Percentiles rank a stretch among this genome's conserved stretches.
Evolutionary conservation across 441 rosid species (phyloP).

Genomic region (Corymbia calophylla): DNA sequence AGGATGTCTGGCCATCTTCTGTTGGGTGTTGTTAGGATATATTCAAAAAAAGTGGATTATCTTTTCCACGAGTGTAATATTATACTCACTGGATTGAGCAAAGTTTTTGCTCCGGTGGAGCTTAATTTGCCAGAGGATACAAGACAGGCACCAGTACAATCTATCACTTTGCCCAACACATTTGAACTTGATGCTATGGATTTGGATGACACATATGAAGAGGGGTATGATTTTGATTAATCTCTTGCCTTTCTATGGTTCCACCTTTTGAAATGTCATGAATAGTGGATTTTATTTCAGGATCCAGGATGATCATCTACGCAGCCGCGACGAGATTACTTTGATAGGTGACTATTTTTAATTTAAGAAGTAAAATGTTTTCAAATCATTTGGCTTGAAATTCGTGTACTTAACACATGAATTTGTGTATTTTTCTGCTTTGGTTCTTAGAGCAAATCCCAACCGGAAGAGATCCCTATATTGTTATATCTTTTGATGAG

Average conservation of each 20-base stretch:
- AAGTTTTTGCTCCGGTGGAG: conserved; percentile 33
- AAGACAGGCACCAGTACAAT: conserved; percentile 54
- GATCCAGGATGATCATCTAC: conserved; percentile 39
- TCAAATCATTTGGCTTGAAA: background rate
- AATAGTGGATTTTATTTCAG: conserved; percentile 13
- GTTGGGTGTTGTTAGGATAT: conserved; percentile 80
- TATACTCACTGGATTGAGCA: conserved; percentile 33
- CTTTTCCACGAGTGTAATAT: conserved; percentile 58
- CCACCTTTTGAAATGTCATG: background rate
- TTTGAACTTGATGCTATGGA: conserved; percentile 63
- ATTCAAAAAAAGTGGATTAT: conserved; percentile 87
- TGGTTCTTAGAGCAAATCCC: conserved; percentile 54
- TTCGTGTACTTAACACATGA: background rate
- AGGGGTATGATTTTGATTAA: conserved; percentile 18
- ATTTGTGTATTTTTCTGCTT: background rate
- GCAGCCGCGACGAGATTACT: conserved; percentile 61
- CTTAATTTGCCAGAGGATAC: conserved; percentile 70
- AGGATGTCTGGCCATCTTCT: conserved; percentile 84
- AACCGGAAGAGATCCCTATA: conserved; percentile 42
- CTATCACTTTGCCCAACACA: conserved; percentile 64
- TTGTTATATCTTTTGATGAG: conserved; percentile 63
- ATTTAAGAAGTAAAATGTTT: background rate
- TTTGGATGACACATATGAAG: conserved; percentile 24
- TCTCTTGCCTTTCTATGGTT: background rate
- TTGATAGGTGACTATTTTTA: conserved; percentile 31